A percentile compares a stretch with the other conserved stretches of the same genome.
These are phyloP conservation scores for Lipomyces japonicus DNA, from an alignment of 805 yeast species.

Conservation along the genomic window DNA sequence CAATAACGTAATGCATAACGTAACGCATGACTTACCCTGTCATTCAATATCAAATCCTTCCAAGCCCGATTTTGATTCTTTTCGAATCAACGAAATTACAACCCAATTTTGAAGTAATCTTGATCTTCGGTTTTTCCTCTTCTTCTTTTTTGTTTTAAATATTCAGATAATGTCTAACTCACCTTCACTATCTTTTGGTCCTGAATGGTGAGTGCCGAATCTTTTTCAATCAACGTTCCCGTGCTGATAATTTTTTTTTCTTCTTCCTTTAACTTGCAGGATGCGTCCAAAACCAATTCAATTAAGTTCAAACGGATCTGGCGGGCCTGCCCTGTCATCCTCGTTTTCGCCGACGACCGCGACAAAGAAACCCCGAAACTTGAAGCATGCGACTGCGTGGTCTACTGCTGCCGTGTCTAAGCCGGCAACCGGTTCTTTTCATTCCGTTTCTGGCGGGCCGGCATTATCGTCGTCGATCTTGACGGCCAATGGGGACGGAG, in stretches of 20 bases:
- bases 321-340: neutral
- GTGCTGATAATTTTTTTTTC: neutral
- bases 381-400: no score
- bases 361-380: no score
- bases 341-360: neutral
- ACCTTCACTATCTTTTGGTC: constrained; percentile 34
- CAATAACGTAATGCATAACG: no score
- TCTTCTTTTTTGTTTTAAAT: neutral
- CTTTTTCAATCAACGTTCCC: no score
- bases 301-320: neutral
- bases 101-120: neutral
- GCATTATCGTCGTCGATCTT: neutral
- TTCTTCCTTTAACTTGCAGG: constrained; percentile 4
- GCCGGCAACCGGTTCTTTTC: no score
- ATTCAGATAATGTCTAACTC: constrained; percentile 32
- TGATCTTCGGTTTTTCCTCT: neutral
- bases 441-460: no score
- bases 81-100: neutral
- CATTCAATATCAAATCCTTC: no score
- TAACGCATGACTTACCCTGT: no score
- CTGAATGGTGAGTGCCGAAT: constrained; percentile 37
- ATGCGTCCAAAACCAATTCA: constrained; percentile 19
- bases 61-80: neutral
- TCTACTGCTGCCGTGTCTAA: no score
- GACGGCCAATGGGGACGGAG: neutral